phyloP scores from a whole-genome alignment of 164 flowering plant genomes.

The Piper betle region DNA sequence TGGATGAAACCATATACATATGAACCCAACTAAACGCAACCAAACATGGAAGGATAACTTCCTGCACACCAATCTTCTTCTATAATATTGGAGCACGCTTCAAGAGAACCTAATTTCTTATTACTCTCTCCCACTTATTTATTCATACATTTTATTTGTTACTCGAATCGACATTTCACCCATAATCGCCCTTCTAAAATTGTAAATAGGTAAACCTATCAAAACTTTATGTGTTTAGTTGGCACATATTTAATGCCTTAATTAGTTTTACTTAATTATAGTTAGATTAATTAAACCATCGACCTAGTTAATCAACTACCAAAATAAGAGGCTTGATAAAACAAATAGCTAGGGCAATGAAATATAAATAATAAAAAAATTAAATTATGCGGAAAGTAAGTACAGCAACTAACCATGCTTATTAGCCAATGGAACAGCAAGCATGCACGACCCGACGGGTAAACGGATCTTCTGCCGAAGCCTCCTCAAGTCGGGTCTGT shows the following conservation, averaged over 20 bases:
- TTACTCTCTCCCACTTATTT: neutral
- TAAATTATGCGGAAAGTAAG: neutral
- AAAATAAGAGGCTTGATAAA: neutral
- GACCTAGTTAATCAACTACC: too few species aligned
- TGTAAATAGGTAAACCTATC: neutral
- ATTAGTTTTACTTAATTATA: too few species aligned
- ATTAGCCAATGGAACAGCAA: constrained; percentile 29
- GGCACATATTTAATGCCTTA: neutral
- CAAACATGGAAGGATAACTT: neutral
- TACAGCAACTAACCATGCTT: constrained; percentile 24
- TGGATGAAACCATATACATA: neutral
- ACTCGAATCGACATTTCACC: neutral
- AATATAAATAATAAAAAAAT: too few species aligned
- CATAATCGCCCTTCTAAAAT: too few species aligned
- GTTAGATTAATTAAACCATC: too few species aligned
- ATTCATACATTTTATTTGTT: too few species aligned
- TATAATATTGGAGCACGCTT: neutral
- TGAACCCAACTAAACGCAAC: neutral
- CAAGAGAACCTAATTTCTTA: neutral
- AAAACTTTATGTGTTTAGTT: neutral
- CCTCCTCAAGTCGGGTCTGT: constrained; percentile 39
- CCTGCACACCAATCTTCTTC: neutral
- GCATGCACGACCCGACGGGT: constrained; percentile 56
- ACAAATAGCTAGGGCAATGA: too few species aligned
- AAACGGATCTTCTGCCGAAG: constrained; percentile 36